phyloP scores from a whole-genome alignment of 176 grass and related monocot genomes.

The Melocanna baccifera region DNA sequence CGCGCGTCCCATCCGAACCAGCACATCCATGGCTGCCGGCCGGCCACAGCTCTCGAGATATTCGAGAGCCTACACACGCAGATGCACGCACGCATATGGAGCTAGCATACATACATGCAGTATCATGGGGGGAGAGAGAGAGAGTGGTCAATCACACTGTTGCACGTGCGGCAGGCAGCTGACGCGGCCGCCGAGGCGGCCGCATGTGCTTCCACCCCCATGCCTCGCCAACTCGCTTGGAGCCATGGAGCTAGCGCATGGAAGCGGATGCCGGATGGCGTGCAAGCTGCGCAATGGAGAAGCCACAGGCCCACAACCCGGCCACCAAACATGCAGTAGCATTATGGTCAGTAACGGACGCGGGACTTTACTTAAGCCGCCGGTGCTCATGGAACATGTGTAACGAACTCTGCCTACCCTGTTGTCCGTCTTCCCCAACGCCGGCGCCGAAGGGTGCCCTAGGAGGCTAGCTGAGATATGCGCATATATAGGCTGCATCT shows the following conservation, averaged over 20 bases:
- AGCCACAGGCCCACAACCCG: background rate
- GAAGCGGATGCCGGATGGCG: background rate
- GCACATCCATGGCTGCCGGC: slow-evolving; percentile 13
- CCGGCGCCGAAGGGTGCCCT: background rate
- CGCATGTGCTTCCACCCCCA: slow-evolving; percentile 40
- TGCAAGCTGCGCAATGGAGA: background rate
- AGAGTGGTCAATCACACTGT: slow-evolving; percentile 11
- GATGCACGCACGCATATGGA: background rate
- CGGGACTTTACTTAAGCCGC: background rate
- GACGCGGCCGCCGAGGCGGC: slow-evolving; percentile 38
- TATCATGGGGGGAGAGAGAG: slow-evolving; percentile 27
- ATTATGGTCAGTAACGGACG: background rate
- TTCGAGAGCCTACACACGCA: background rate
- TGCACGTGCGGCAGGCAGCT: slow-evolving; percentile 50
- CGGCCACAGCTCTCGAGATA: slow-evolving; percentile 47
- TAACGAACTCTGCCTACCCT: background rate
- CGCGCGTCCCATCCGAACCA: slow-evolving; percentile 32
- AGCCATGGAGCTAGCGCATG: background rate
- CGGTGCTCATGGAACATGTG: background rate
- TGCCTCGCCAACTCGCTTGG: background rate
- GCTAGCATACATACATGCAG: background rate
- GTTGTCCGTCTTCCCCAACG: background rate
- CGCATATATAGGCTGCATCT: too few relatives aligned
- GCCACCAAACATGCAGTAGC: background rate
- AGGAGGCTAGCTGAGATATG: background rate